phyloP scores from a whole-genome alignment of 768 basidiomycete genomes.

The Lactarius akahatsu region DNA sequence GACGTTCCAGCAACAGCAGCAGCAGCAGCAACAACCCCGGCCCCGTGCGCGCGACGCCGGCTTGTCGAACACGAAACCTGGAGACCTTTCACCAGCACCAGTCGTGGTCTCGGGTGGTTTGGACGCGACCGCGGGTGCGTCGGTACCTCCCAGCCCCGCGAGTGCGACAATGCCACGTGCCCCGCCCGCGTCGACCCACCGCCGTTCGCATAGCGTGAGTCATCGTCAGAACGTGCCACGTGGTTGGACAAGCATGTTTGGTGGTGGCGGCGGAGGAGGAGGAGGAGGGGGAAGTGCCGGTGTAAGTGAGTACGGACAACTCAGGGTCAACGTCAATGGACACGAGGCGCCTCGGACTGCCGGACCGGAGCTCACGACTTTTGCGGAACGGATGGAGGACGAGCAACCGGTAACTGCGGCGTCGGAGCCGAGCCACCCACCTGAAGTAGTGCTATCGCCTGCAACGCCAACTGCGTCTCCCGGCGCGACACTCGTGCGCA shows the following conservation, averaged over 20 bases:
- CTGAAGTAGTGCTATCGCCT: conserved; percentile 24
- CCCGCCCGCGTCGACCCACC: conserved; percentile 76
- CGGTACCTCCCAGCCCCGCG: conserved; percentile 31
- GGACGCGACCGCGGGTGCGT: not conserved
- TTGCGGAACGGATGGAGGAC: conserved; percentile 43
- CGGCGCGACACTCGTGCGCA: conserved; percentile 33
- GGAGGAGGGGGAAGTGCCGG: conserved; percentile 22
- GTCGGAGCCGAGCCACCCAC: conserved; percentile 21
- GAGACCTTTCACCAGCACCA: conserved; percentile 32
- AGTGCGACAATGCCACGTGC: conserved; percentile 54
- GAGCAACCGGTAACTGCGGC: conserved; percentile 38
- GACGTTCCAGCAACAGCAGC: conserved; percentile 53
- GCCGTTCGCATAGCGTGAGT: conserved; percentile 80
- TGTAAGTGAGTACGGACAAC: conserved; percentile 28
- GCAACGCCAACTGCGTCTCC: conserved; percentile 15
- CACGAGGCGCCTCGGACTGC: conserved; percentile 55
- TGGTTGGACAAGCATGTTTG: conserved; percentile 64
- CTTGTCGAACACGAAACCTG: conserved; percentile 41
- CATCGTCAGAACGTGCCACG: conserved; percentile 59
- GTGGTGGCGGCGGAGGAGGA: conserved; percentile 31
- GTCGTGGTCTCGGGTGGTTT: conserved; percentile 4
- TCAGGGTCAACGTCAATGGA: conserved; percentile 17
- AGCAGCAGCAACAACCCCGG: conserved; percentile 53
- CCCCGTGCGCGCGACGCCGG: conserved; percentile 70
- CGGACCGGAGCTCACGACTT: conserved; percentile 61